These are phyloP conservation scores for Neurospora sp. DNA, from an alignment of 495 filamentous ascomycete species.

Conservation along the genomic window DNA sequence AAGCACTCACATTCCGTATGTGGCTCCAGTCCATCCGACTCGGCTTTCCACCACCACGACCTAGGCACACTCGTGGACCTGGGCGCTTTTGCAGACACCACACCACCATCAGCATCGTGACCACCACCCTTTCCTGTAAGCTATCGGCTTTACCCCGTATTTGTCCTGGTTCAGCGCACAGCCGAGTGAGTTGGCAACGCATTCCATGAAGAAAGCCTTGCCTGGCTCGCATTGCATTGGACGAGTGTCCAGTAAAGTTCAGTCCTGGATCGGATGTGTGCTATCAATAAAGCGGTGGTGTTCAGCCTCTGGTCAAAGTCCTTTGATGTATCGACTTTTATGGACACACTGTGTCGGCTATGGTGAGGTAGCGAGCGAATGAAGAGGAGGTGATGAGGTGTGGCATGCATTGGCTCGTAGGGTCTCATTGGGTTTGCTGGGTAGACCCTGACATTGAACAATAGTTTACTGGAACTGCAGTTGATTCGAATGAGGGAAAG, in stretches of 20 bases:
- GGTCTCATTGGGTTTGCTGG: background rate
- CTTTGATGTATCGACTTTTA: background rate
- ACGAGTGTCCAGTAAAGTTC: background rate
- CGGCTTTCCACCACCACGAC: background rate
- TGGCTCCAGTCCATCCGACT: background rate
- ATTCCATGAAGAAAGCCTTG: background rate
- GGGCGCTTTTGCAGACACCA: background rate
- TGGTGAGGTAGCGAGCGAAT: background rate
- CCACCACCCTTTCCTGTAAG: background rate
- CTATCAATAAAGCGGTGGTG: background rate
- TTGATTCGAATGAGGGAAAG: background rate
- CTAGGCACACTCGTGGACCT: background rate
- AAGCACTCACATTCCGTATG: background rate
- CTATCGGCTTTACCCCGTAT: background rate
- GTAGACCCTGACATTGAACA: background rate
- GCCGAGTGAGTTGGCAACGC: background rate
- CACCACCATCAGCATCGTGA: background rate
- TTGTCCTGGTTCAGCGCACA: background rate
- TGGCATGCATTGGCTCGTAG: background rate
- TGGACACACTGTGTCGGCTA: background rate
- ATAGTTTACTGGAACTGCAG: background rate
- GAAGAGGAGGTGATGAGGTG: background rate
- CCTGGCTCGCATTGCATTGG: background rate
- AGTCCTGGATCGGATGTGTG: background rate
- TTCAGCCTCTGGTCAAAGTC: background rate